Base-by-base conservation (phyloP, 345 rosid genomes). In the Rhodamnia argentea region DNA sequence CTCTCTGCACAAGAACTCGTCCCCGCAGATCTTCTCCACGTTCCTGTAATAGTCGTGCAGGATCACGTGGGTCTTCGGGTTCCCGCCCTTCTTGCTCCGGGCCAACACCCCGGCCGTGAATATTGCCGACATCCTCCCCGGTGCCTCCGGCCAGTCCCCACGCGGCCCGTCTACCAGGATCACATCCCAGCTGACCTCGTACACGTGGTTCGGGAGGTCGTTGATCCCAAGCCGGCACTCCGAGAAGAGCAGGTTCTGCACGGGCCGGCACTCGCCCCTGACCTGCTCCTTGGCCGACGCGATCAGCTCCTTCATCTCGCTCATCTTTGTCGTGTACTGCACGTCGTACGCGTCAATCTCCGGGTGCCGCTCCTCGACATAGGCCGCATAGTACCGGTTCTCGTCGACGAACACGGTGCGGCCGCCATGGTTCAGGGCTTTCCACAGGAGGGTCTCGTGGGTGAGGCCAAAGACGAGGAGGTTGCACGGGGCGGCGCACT, bases 171-270 rank as follows among this genome's bases (percentile, higher is more conserved):
- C 99, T 11, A 97, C 92, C 62, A 97, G 85, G 22, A 97, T 97
- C 85, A 97, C 96, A 86, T 97, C 99, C 99, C 99, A 97, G 18
- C 94, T 98, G 18, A 97, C 94, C 86, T 96, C 99, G 14, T 97
- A 97, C 5, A 97, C 98, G 54, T 94, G 98, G 87, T 97, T 97
- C 0, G 99, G 99, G 89, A 97, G 87, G 87, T 97, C 99, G 29
- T 97, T 97, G 60, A 97, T 88, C 23, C 98, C 98, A 0, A 97
- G 91, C 86, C 90, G 93, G 84, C 99, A 97, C 42, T 97, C 99
- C 0, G 99, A 97, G 90, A 97, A 97, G 29, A 97, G 87, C 14
- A 97, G 90, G 86, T 96, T 97, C 88, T 97, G 99, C 15, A 97
- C 99, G 1, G 99, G 99, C 85, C 95, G 90, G 84, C 99, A 97